phyloP scores from a whole-genome alignment of 2,329 filamentous ascomycete species.

The Arthroderma sp. region DNA sequence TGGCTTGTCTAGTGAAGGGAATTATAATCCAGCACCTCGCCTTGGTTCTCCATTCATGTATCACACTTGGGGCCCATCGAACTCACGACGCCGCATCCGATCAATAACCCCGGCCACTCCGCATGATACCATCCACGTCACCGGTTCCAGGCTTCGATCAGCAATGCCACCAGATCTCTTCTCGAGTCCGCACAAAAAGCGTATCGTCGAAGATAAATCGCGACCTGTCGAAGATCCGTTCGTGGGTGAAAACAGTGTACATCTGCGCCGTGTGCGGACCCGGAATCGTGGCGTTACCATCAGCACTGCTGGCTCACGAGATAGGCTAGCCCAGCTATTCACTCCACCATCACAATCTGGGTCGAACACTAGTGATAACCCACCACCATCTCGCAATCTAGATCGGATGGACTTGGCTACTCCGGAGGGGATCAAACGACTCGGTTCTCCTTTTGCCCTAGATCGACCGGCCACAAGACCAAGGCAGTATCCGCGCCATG shows the following conservation, averaged over 20 bases:
- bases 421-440: constrained; percentile 29
- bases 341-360: constrained; percentile 31
- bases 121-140: constrained; percentile 33
- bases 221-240: background rate
- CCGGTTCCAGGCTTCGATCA: constrained; percentile 33
- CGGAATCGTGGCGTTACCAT: constrained; percentile 50
- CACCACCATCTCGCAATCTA: constrained; percentile 11
- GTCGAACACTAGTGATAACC: constrained; percentile 15
- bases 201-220: constrained; percentile 13
- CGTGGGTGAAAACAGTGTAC: background rate
- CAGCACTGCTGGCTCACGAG: constrained; percentile 40
- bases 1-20: background rate
- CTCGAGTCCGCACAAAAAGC: constrained; percentile 43
- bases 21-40: constrained; percentile 19
- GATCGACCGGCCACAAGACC: constrained; percentile 24
- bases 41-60: constrained; percentile 38
- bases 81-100: constrained; percentile 21
- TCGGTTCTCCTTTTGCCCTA: constrained; percentile 36
- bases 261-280: constrained; percentile 41
- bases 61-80: constrained; percentile 36
- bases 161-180: constrained; percentile 44
- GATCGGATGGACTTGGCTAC: background rate
- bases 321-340: constrained; percentile 42
- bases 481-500: constrained; percentile 23
- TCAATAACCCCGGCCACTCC: constrained; percentile 20